These are phyloP conservation scores for Xylariaceae sp. DNA, from an alignment of 2,329 filamentous ascomycete species.

Conservation along the genomic window DNA sequence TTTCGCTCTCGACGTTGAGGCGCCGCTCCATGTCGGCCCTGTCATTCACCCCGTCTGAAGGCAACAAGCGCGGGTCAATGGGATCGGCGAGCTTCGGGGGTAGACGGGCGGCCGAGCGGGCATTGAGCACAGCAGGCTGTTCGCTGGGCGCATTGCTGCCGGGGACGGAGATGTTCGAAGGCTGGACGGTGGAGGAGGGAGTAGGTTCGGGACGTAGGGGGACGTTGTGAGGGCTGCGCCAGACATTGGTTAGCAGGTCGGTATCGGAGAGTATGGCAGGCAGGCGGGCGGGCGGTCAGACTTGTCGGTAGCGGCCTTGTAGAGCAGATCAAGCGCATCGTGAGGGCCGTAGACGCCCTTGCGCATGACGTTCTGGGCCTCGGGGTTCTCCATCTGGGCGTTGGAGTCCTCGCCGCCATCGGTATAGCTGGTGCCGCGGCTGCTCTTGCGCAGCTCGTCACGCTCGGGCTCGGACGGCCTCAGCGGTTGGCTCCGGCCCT, in stretches of 20 bases:
- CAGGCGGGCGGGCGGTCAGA: constrained; percentile 23
- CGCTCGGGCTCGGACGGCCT: constrained; percentile 46
- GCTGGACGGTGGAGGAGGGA: constrained; percentile 17
- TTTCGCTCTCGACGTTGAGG: constrained; percentile 37
- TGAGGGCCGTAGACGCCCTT: constrained; percentile 81
- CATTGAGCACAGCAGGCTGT: constrained; percentile 13
- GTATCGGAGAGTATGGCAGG: constrained; percentile 2
- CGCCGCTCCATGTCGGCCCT: constrained; percentile 35
- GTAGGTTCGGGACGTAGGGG: constrained; percentile 18
- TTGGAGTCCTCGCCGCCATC: constrained; percentile 46
- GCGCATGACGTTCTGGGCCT: constrained; percentile 58
- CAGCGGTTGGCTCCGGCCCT: constrained; percentile 59
- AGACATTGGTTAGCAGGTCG: constrained; percentile 18
- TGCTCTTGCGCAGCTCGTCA: constrained; percentile 26
- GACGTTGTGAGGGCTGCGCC: constrained; percentile 20
- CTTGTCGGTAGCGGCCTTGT: constrained; percentile 71
- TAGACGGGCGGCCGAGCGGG: constrained; percentile 14
- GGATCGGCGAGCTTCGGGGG: constrained; percentile 22
- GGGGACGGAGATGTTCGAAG: constrained; percentile 15
- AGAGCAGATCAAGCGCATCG: constrained; percentile 84
- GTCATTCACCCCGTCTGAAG: constrained; percentile 15
- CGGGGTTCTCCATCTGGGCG: constrained; percentile 55
- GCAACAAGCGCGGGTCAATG: constrained; percentile 24
- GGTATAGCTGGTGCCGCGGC: constrained; percentile 22
- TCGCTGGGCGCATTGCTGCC: constrained; percentile 15